Conservation (phyloP, 23 red algal genomes). For the Gracilaria gracilis region DNA sequence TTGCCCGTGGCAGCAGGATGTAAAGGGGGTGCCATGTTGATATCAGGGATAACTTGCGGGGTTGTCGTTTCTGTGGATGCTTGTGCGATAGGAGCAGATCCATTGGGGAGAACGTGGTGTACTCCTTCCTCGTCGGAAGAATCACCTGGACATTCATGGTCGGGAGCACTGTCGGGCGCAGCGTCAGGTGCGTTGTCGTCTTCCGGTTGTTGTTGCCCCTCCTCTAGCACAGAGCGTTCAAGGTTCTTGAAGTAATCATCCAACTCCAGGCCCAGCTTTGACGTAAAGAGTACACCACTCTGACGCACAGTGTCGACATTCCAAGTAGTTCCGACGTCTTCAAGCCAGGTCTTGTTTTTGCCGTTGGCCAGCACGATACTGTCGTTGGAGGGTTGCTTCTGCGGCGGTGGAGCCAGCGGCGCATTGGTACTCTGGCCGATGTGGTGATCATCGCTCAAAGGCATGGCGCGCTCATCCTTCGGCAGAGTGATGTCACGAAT, state of each 20-base stretch:
- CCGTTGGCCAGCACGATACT: constrained; percentile 17
- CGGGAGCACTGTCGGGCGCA: not conserved
- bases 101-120: not conserved
- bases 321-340: constrained; percentile 69
- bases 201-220: not conserved
- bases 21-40: not conserved
- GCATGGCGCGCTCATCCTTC: constrained; percentile 22
- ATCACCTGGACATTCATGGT: not conserved
- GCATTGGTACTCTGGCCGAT: constrained; percentile 70
- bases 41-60: not conserved
- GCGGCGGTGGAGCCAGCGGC: not conserved
- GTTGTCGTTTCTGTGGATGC: not conserved
- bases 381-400: not conserved
- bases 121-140: constrained; percentile 3
- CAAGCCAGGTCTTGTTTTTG: constrained; percentile 47
- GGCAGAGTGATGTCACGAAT: constrained; percentile 4
- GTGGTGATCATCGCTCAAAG: constrained; percentile 8
- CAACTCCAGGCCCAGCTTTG: constrained; percentile 31
- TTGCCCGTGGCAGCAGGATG: not conserved
- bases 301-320: constrained; percentile 63
- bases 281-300: constrained; percentile 49
- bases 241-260: constrained; percentile 17
- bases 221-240: not conserved
- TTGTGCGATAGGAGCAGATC: not conserved
- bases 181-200: no score